A percentile compares a stretch with the other conserved stretches of the same genome.
Conservation (phyloP, 139 green algal species). For the Deuterostichococcus epilithicus region DNA sequence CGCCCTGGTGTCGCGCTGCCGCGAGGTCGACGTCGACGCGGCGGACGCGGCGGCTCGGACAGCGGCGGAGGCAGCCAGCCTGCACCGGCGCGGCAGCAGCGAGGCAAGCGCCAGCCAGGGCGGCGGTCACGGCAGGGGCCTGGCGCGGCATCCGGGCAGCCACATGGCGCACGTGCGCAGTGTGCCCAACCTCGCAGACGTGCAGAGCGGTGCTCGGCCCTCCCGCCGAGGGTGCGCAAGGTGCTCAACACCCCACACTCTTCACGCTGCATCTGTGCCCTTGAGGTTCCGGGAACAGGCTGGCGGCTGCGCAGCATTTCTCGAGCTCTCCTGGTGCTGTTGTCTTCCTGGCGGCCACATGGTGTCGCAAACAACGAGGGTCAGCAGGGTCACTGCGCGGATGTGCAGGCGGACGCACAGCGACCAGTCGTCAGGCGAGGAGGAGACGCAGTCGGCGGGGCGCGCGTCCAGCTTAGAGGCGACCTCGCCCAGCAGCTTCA, state of each 20-base stretch:
- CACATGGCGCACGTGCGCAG: neutral
- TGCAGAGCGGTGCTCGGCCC: no score
- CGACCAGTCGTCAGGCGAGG: neutral
- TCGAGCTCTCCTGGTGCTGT: no score
- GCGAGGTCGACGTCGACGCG: slow-evolving; percentile 46
- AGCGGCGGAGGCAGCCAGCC: slow-evolving; percentile 18
- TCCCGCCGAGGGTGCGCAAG: neutral
- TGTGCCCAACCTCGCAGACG: neutral
- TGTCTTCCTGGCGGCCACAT: no score
- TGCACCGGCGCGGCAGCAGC: neutral
- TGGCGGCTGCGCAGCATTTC: no score
- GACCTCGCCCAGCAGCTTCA: neutral
- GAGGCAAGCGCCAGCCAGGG: neutral
- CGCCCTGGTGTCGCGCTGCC: slow-evolving; percentile 54
- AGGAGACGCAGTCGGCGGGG: neutral
- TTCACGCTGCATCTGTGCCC: no score
- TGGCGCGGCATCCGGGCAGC: neutral
- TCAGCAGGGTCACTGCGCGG: no score
- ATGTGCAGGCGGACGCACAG: neutral
- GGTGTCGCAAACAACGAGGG: no score
- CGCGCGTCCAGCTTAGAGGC: neutral
- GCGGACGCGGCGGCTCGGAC: slow-evolving; percentile 10
- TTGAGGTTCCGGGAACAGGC: no score
- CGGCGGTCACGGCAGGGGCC: neutral
- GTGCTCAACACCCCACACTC: no score